Evolutionary conservation across 75 land plant species (phyloP), one percentile per base, ranked within the genome.

Genomic region (Pseudotsuga menziesii): DNA sequence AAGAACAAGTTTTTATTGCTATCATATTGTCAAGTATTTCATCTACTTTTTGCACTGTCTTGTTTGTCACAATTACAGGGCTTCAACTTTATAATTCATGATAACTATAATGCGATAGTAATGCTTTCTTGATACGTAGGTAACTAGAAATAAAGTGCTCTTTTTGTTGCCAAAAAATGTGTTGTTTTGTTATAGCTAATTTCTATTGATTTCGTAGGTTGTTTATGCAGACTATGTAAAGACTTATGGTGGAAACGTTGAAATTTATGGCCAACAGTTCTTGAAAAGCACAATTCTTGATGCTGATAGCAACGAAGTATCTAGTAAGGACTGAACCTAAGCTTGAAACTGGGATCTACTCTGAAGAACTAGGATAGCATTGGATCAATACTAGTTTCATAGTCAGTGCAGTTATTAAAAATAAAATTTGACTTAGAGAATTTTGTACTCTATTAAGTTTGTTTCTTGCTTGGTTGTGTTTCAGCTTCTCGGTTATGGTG

Each of bases 211-310:
- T 73, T 73, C 4, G 25, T 55, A 96, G 99, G 87, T 84, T 56
- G 87, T 87, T 59, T 97, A 91, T 97, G 96, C 98, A 36, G 85
- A 82, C 32, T 97, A 84, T 84, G 94, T 97, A 13, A 91, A 89
- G 26, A 85, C 84, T 66, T 96, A 77, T 71, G 88, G 83, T 88
- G 98, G 92, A 64, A 73, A 71, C 44, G 58, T 89, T 77, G 78
- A 85, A 59, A 87, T 89, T 41, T 97, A 97, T 72, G 83, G 92
- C 80, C 95, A 89, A 80, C 78, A 94, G 59, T 57, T 87, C 76
- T 73, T 97, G 81, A 97, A 97, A 78, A 78, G 82, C 0, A 89
- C 91, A 56, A 58, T 71, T 59, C 26, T 80, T 22, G 78, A 64
- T 56, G 87, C 80, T 67, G 77, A 84, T 41, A 85, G 81, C 77